phyloP scores from a whole-genome alignment of 352 stramenopile genomes.

The Phytopythium kandeliae region DNA sequence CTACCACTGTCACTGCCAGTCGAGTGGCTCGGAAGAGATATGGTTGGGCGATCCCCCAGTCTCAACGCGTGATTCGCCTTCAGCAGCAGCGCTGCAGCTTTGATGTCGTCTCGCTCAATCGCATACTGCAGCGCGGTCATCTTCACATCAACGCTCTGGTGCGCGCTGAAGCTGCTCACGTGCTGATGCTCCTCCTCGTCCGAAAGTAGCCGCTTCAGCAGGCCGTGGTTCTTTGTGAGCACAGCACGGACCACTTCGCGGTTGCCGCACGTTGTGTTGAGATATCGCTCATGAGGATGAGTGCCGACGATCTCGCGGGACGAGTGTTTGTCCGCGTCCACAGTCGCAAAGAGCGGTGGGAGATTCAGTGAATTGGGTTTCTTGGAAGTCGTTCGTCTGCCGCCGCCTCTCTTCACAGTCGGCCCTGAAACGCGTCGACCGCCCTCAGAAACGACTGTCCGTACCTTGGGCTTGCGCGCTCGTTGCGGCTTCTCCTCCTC shows the following conservation, averaged over 20 bases:
- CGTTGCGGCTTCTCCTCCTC: slow-evolving; percentile 50
- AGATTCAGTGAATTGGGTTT: slow-evolving; percentile 26
- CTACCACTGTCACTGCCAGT: slow-evolving; percentile 77
- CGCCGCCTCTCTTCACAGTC: no score
- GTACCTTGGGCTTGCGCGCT: slow-evolving; percentile 1
- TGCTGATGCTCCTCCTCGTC: slow-evolving; percentile 35
- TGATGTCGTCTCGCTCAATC: slow-evolving; percentile 53
- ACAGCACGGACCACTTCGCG: slow-evolving; percentile 69
- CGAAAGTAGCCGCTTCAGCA: slow-evolving; percentile 56
- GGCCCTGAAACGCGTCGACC: no score
- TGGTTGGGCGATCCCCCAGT: slow-evolving; percentile 35
- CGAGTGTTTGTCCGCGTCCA: slow-evolving; percentile 47
- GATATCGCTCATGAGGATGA: slow-evolving; percentile 45
- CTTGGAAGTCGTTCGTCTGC: slow-evolving; percentile 10
- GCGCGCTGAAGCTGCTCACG: slow-evolving; percentile 43
- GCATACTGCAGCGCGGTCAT: slow-evolving; percentile 55
- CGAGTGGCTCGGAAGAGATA: slow-evolving; percentile 61
- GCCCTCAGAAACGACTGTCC: no score
- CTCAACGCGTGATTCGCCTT: slow-evolving; percentile 39
- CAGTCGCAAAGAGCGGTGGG: slow-evolving; percentile 33
- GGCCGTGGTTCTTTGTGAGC: slow-evolving; percentile 60
- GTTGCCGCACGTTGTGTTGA: slow-evolving; percentile 40
- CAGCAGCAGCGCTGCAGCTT: slow-evolving; percentile 29
- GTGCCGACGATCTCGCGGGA: slow-evolving; percentile 45
- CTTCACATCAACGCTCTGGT: slow-evolving; percentile 35